phyloP scores from a whole-genome alignment of 2,329 filamentous ascomycete genomes.

The Drechslera avenae region DNA sequence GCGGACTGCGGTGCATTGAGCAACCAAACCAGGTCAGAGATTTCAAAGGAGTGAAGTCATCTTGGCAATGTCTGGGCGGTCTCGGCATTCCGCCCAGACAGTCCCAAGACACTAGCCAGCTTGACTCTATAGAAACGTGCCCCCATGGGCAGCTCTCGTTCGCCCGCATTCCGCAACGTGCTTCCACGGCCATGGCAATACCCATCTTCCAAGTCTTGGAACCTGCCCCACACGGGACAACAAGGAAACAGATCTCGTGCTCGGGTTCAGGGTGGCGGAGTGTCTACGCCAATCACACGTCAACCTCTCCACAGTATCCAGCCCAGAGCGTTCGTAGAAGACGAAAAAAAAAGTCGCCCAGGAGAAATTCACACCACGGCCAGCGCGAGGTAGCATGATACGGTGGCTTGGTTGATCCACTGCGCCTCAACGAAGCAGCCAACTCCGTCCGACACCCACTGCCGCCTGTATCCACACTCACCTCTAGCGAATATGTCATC shows the following conservation, averaged over 20 bases:
- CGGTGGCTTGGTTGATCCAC: constrained; percentile 9
- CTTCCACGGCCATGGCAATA: constrained; percentile 3
- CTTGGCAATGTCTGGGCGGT: constrained; percentile 5
- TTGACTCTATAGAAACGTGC: constrained; percentile 1
- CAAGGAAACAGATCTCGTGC: neutral
- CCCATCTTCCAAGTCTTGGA: neutral
- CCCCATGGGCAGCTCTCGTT: constrained; percentile 1
- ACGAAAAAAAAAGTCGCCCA: neutral
- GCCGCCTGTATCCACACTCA: neutral
- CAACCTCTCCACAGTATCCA: neutral
- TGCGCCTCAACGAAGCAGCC: constrained; percentile 1
- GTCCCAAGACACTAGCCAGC: neutral
- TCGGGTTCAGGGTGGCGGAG: neutral
- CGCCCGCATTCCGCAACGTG: neutral
- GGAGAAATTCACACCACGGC: neutral
- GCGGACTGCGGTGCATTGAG: neutral
- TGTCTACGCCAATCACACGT: constrained; percentile 4
- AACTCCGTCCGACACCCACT: constrained; percentile 1
- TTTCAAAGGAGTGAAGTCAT: constrained; percentile 1
- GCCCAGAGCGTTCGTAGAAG: neutral
- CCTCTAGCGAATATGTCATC: constrained; percentile 1
- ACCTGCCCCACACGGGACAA: neutral
- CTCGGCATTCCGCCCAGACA: constrained; percentile 2
- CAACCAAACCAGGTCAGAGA: constrained; percentile 7
- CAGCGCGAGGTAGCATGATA: constrained; percentile 2